Evolutionary conservation across 2,329 filamentous ascomycete genomes (phyloP), one percentile per base, ranked within the genome.

Genomic region (Paecilomyces sp.): DNA sequence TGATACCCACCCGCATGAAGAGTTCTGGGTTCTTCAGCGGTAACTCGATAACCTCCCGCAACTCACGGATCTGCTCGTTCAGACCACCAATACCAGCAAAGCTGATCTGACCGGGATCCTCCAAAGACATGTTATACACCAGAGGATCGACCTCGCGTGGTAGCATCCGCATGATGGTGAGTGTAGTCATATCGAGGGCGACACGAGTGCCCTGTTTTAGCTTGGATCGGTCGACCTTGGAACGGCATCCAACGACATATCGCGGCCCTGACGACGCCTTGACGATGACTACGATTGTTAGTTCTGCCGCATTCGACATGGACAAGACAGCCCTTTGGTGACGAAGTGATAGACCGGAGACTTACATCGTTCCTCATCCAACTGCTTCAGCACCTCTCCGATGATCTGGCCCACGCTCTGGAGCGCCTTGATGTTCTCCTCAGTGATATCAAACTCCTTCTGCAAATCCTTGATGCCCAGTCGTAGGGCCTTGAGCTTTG

Each of bases 101-200:
- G 81, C 91, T 97, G 77, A 99, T 89, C 77, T 97, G 93, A 5
- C 94, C 94, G 0, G 94, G 94, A 74, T 99, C 94, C 77, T 99
- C 94, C 68, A 99, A 79, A 22, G 94, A 99, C 94, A 99, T 99
- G 83, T 99, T 99, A 85, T 99, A 99, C 67, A 99, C 94, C 67
- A 99, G 83, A 22, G 94, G 94, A 73, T 99, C 94, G 73, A 99
- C 95, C 81, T 99, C 94, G 76, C 94, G 89, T 61, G 94, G 95
- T 54, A 99, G 84, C 94, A 99, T 99, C 72, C 94, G 91, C 94
- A 99, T 99, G 78, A 99, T 99, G 62, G 94, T 99, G 67, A 99
- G 89, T 22, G 94, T 99, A 57, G 94, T 99, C 94, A 99, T 99
- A 73, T 99, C 94, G 61, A 99, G 88, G 34, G 94, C 93, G 58